Percentiles rank a stretch among this genome's conserved stretches.
Conservation (phyloP, 2,329 filamentous ascomycete species). For the Penicillium occitanis region DNA sequence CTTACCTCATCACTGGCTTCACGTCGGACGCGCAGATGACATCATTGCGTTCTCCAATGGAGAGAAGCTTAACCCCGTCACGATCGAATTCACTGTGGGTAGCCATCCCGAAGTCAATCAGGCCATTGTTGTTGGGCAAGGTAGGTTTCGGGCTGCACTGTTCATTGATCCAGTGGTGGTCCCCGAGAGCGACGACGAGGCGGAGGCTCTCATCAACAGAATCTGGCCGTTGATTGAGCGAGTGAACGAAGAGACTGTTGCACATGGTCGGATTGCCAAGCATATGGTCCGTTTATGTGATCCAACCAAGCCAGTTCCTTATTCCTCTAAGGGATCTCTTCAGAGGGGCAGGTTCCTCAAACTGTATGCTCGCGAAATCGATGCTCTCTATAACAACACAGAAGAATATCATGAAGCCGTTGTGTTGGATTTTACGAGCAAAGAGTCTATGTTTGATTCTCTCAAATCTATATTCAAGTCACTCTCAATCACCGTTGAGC, state of each 20-base stretch:
- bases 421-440: background rate
- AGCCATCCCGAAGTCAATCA: background rate
- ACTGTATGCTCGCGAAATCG: background rate
- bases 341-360: background rate
- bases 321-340: background rate
- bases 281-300: background rate
- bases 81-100: background rate
- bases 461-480: background rate
- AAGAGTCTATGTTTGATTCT: background rate
- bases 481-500: background rate
- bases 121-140: background rate
- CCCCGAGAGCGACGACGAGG: background rate
- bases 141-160: background rate
- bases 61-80: background rate
- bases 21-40: slow-evolving; percentile 9
- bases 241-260: background rate
- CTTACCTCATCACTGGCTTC: slow-evolving; percentile 8
- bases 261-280: background rate
- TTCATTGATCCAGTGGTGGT: background rate
- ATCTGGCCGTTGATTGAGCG: background rate
- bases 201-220: background rate
- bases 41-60: background rate
- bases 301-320: background rate
- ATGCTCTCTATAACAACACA: background rate
- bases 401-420: background rate